Evolutionary conservation across 345 rosid species (phyloP), one percentile per base, ranked within the genome.

Genomic region (Ailanthus altissimus): DNA sequence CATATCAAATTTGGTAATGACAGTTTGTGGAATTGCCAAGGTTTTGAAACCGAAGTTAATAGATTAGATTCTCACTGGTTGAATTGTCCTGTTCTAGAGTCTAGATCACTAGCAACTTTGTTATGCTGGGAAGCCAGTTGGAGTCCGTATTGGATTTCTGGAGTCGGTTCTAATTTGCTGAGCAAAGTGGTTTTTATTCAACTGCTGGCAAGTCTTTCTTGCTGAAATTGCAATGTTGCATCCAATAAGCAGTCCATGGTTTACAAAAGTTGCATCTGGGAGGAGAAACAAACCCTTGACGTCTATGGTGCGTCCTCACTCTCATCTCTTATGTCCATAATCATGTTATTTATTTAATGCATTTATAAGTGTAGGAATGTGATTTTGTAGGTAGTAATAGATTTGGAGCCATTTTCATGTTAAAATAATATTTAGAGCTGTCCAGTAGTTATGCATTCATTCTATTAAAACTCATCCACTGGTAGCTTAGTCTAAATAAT

Each of bases 291-390:
- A 74, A 74, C 69, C 60, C 60, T 72, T 56, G 75, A 36, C 23
- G 42, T 10, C 21, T 63, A 61, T 15, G 70, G 77, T 74, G 77
- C 49, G 77, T 63, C 28, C 60, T 74, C 43, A n/a, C 54, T 73
- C 57, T 45, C 32, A 8, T 38, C 57, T 73, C 54, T 28, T 5
- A 25, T 51, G 6, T 12, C 21, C 5, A 25, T 21, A 21, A 56
- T 56, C 23, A 42, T 42, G 56, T 57, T 36, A 56, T 43, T 5
- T 21, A 1, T 21, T 21, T n/a, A n/a, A n/a, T n/a, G n/a, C n/a
- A n/a, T n/a, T n/a, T n/a, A n/a, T n/a, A n/a, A n/a, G n/a, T n/a
- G 21, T 20, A 43, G n/a, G 70, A 51, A 67, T 67, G 47, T 45
- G 53, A 67, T 42, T 42, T 67, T 63, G 28, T 12, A 25, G 0